These are phyloP conservation scores for Mucor circinelloides DNA, from an alignment of 371 early-diverging fungal species.

Conservation along the genomic window DNA sequence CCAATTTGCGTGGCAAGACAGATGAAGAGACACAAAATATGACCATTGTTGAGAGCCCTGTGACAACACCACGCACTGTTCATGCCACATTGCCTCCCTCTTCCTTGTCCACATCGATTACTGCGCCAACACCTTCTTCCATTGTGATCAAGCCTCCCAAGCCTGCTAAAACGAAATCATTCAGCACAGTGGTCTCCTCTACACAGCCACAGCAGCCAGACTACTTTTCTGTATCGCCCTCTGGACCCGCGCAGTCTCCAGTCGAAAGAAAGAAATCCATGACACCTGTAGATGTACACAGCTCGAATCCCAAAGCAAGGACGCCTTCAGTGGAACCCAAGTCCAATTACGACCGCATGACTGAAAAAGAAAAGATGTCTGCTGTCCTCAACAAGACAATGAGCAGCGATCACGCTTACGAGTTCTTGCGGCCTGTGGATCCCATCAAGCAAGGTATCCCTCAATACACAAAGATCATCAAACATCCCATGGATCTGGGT, in stretches of 20 bases:
- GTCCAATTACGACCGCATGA: constrained; percentile 2
- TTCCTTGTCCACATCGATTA: not conserved
- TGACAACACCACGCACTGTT: constrained; percentile 1
- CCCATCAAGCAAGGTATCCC: constrained; percentile 48
- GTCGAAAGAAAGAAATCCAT: constrained; percentile 9
- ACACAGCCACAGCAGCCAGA: not conserved
- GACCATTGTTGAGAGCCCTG: constrained; percentile 55
- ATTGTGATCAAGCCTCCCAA: constrained; percentile 7
- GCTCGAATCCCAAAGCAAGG: not conserved
- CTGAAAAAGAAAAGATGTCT: constrained; percentile 37
- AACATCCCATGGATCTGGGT: constrained; percentile 96
- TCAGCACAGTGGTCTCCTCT: constrained; percentile 1
- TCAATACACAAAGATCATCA: constrained; percentile 84
- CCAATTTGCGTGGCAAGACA: constrained; percentile 35
- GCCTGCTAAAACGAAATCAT: constrained; percentile 10
- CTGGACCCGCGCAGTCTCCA: not conserved
- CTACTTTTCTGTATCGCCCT: not conserved
- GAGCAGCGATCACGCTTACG: constrained; percentile 40
- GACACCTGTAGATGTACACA: not conserved
- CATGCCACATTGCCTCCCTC: constrained; percentile 1
- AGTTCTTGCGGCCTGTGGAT: constrained; percentile 55
- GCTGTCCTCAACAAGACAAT: constrained; percentile 32
- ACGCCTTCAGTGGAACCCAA: not conserved
- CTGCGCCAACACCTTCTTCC: not conserved
- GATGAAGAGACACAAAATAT: constrained; percentile 37